Conservation (phyloP, 805 yeast species). For the Saturnispora bothae region DNA sequence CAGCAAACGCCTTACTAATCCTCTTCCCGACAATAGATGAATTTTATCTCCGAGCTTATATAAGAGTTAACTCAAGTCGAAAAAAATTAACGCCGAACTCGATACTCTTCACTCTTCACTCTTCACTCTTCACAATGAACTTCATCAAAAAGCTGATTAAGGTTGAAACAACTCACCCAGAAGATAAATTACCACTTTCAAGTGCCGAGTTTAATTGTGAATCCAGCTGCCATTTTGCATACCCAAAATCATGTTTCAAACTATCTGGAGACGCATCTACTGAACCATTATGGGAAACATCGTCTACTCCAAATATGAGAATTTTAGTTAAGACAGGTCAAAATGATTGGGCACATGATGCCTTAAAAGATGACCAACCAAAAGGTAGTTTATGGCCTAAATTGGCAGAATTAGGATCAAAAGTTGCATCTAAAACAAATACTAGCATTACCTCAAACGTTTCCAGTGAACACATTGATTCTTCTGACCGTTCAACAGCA, state of each 20-base stretch:
- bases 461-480: constrained; percentile 14
- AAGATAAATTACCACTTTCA: constrained; percentile 33
- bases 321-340: constrained; percentile 76
- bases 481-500: constrained; percentile 32
- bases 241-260: constrained; percentile 23
- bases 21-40: no score
- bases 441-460: constrained; percentile 14
- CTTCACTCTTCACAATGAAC: constrained; percentile 13
- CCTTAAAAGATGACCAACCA: constrained; percentile 28
- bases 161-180: constrained; percentile 17
- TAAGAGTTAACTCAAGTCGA: no score
- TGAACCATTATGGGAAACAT: constrained; percentile 54
- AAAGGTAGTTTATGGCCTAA: constrained; percentile 22
- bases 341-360: constrained; percentile 75
- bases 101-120: neutral
- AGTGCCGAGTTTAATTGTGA: constrained; percentile 44
- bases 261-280: constrained; percentile 25
- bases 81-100: no score
- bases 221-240: constrained; percentile 33
- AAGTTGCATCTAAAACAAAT: constrained; percentile 1
- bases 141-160: constrained; percentile 12
- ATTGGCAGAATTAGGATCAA: constrained; percentile 16
- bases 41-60: no score
- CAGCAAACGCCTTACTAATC: no score
- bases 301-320: constrained; percentile 61